Evolutionary conservation across 1,284 basidiomycete genomes (phyloP).

Genomic region (Trichosporon sp.): DNA sequence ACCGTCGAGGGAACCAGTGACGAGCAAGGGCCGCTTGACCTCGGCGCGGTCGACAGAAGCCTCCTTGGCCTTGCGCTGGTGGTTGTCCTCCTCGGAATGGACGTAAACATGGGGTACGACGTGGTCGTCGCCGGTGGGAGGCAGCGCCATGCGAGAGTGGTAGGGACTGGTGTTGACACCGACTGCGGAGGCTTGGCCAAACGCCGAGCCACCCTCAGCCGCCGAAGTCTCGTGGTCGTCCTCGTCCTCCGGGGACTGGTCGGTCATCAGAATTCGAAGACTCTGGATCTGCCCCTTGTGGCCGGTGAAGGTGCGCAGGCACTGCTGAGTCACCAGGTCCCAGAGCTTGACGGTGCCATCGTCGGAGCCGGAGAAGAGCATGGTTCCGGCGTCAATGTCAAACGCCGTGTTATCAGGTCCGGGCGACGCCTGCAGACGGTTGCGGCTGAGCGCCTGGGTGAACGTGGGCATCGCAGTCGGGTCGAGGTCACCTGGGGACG

Average conservation of each 20-base stretch:
- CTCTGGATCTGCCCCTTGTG: conserved; percentile 96
- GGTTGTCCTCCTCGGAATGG: conserved; percentile 34
- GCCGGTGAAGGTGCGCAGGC: conserved; percentile 80
- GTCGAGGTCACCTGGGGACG: conserved; percentile 56
- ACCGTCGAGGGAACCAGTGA: conserved; percentile 92
- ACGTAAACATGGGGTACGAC: conserved; percentile 45
- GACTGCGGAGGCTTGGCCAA: conserved; percentile 20
- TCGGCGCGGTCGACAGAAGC: conserved; percentile 35
- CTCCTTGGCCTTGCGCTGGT: conserved; percentile 19
- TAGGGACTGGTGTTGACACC: background rate
- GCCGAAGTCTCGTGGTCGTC: conserved; percentile 37
- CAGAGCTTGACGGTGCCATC: conserved; percentile 92
- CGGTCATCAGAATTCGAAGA: conserved; percentile 73
- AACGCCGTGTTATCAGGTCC: conserved; percentile 29
- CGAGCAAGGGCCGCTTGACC: conserved; percentile 67
- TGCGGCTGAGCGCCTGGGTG: conserved; percentile 32
- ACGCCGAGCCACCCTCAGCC: conserved; percentile 14
- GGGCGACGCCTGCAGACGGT: conserved; percentile 22
- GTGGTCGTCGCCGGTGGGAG: conserved; percentile 24
- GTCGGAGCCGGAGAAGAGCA: conserved; percentile 95
- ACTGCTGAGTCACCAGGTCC: conserved; percentile 81
- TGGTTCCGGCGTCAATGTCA: conserved; percentile 75
- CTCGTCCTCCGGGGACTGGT: conserved; percentile 47
- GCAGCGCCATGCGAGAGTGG: conserved; percentile 20
- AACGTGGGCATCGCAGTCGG: conserved; percentile 56